These are phyloP conservation scores for Aegilops tauschii DNA, from an alignment of 176 grass and related monocot genomes.

Conservation along the genomic window DNA sequence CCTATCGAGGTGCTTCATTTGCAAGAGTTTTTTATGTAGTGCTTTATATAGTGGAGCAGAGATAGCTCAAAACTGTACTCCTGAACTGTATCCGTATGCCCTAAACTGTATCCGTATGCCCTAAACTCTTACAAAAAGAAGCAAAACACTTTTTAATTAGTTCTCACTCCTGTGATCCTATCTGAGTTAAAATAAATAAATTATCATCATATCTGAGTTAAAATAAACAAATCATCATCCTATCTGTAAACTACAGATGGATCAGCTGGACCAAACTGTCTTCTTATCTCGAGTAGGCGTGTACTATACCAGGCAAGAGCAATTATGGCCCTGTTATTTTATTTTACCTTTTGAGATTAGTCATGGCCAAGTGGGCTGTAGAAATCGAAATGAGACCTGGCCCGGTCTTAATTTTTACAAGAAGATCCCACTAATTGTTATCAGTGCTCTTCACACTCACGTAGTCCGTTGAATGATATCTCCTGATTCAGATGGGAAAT, in stretches of 20 bases:
- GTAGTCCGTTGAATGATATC: constrained; percentile 19
- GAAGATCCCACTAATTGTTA: constrained; percentile 10
- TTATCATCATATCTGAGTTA: too few species aligned
- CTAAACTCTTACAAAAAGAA: not conserved
- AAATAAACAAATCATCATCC: too few species aligned
- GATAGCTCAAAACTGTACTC: not conserved
- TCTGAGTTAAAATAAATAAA: too few species aligned
- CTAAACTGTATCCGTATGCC: not conserved
- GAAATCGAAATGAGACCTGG: constrained; percentile 10
- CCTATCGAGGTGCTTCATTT: not conserved
- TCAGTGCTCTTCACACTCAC: constrained; percentile 7
- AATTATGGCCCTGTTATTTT: not conserved
- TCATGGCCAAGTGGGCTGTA: constrained; percentile 23
- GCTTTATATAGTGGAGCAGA: not conserved
- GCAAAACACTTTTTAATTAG: not conserved
- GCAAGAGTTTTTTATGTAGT: not conserved
- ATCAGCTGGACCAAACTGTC: constrained; percentile 33
- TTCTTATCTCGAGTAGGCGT: constrained; percentile 14
- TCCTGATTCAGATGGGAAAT: constrained; percentile 19
- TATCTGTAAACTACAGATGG: not conserved
- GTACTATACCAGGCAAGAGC: not conserved
- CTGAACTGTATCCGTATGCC: not conserved
- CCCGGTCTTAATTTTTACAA: constrained; percentile 13
- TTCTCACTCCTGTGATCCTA: not conserved
- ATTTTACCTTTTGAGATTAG: constrained; percentile 18